A percentile compares a stretch with the other conserved stretches of the same genome.
These are phyloP conservation scores for Apiospora aurea DNA, from an alignment of 2,329 filamentous ascomycete genomes.

Conservation along the genomic window DNA sequence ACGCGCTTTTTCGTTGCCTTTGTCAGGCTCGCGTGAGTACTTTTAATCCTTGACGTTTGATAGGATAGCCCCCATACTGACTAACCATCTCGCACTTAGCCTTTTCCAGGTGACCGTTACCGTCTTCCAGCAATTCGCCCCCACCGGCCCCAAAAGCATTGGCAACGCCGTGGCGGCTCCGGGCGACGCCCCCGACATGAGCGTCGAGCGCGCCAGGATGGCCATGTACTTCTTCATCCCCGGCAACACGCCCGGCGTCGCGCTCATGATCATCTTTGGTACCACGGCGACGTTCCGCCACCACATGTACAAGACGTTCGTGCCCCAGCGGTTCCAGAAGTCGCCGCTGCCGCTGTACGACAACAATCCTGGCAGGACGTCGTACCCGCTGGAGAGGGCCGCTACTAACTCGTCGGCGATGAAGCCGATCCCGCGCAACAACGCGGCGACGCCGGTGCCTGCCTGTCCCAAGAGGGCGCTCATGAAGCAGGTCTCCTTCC, in stretches of 20 bases:
- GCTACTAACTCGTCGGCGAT: background rate
- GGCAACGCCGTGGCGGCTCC: conserved; percentile 25
- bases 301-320: conserved; percentile 31
- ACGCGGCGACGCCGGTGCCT: background rate
- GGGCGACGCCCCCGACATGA: conserved; percentile 30
- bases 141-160: conserved; percentile 22
- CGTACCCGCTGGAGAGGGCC: background rate
- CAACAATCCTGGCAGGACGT: background rate
- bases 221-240: conserved; percentile 34
- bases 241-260: conserved; percentile 35
- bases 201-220: conserved; percentile 28
- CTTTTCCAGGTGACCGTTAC: conserved; percentile 28
- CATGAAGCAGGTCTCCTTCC: background rate
- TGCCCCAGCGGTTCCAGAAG: conserved; percentile 25
- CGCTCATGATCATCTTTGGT: conserved; percentile 35
- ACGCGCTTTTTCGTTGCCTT: conserved; percentile 32
- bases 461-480: background rate
- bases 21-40: conserved; percentile 29
- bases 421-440: background rate
- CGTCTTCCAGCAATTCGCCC: conserved; percentile 29
- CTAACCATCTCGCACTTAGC: background rate
- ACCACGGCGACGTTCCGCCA: conserved; percentile 34
- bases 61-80: background rate
- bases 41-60: too few relatives aligned
- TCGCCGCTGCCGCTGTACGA: background rate